Evolutionary conservation across 2,329 filamentous ascomycete species (phyloP), one percentile per base, ranked within the genome.

Genomic region (Thelonectria discophora): DNA sequence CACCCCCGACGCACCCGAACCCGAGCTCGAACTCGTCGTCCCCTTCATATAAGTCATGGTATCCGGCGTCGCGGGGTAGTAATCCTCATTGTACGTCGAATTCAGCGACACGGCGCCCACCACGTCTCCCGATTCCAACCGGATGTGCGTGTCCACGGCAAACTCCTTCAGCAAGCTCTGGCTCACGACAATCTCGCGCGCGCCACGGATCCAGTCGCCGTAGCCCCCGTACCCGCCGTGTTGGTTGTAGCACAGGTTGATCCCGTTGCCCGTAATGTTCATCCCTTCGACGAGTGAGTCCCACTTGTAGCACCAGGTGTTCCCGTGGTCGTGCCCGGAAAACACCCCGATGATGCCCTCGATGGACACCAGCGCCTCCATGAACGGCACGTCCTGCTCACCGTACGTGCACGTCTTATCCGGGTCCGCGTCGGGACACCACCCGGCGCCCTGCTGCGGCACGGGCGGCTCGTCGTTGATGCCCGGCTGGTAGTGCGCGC

Each of bases 161-260:
- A 76, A 66, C 2, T 75, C 62, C 7, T 67, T 68, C 5, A 86
- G 71, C 3, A 73, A 73, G 0, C 76, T 70, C 42, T 83, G 77
- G 2, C 79, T 75, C 2, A 90, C 64, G 2, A 80, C 65, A n/a
- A 90, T 75, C 65, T 88, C 84, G 0, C 87, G 79, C 2, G 82
- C 81, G 1, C 89, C 89, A 0, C 89, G 82, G 8, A 83, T 83
- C 84, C 85, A 90, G 50, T 80, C 79, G 0, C 88, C 87, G 65
- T 92, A 91, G 0, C 90, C 89, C 1, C 89, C 89, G 58, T 91
- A 91, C 1, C 90, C 89, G 0, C 86, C 84, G 65, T 89, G 88
- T 66, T 90, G 85, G 2, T 87, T 87, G 70, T 89, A 90, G 67
- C 82, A 85, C 7, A 85, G 65, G 55, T 81, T 79, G 45, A 80